These are phyloP conservation scores for Apiospora arundinis DNA, from an alignment of 2,329 filamentous ascomycete species.

Conservation along the genomic window DNA sequence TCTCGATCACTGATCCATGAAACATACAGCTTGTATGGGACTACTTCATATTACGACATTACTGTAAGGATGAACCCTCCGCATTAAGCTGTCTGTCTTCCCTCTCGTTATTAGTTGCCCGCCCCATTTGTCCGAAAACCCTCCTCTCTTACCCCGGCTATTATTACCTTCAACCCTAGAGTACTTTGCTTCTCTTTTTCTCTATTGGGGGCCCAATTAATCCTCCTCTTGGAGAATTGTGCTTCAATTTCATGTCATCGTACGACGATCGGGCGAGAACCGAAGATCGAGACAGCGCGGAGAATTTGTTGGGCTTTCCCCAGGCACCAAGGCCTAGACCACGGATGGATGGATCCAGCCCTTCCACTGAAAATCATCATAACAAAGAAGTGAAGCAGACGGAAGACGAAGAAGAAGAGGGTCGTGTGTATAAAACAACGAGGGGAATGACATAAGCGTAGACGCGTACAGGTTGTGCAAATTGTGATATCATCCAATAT, in stretches of 20 bases:
- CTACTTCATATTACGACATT: not conserved
- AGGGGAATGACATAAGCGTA: not conserved
- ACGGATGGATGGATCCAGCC: not conserved
- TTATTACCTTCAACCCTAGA: not conserved
- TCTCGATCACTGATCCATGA: slow-evolving; percentile 3
- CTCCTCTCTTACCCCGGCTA: not conserved
- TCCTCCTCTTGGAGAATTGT: not conserved
- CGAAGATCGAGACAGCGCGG: not conserved
- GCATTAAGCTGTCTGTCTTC: not conserved
- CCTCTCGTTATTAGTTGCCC: not conserved
- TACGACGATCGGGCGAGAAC: slow-evolving; percentile 14
- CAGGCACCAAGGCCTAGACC: slow-evolving; percentile 7
- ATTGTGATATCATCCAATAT: slow-evolving; percentile 2
- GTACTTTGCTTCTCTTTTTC: not conserved
- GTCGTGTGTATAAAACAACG: not conserved
- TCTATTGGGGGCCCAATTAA: not conserved
- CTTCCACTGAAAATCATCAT: not conserved
- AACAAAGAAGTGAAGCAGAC: not conserved
- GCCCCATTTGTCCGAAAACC: slow-evolving; percentile 4
- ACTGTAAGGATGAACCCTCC: slow-evolving; percentile 9
- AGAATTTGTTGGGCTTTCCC: slow-evolving; percentile 18
- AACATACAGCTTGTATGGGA: not conserved
- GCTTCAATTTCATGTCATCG: slow-evolving; percentile 13
- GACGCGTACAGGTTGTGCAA: not conserved
- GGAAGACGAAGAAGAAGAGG: not conserved